These are phyloP conservation scores for Calonectria crousiana DNA, from an alignment of 2,329 filamentous ascomycete species.

Conservation along the genomic window DNA sequence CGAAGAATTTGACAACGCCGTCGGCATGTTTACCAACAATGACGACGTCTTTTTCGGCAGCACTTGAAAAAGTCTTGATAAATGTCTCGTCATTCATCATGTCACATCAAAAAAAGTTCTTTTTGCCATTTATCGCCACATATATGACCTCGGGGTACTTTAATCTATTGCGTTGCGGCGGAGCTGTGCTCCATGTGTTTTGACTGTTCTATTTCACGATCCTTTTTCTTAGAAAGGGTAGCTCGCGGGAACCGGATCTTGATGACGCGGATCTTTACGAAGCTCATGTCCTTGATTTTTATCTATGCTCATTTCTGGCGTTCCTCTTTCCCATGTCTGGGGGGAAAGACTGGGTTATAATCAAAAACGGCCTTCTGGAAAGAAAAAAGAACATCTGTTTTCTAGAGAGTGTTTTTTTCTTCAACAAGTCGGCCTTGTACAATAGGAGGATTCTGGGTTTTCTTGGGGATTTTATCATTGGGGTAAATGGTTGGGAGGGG, in stretches of 20 bases:
- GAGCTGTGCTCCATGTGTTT: slow-evolving; percentile 20
- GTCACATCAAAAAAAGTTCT: slow-evolving; percentile 24
- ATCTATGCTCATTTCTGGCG: slow-evolving; percentile 12
- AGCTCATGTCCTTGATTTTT: slow-evolving; percentile 38
- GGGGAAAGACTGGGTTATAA: slow-evolving; percentile 26
- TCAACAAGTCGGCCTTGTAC: slow-evolving; percentile 30
- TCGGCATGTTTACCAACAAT: slow-evolving; percentile 64
- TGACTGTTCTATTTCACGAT: slow-evolving; percentile 24
- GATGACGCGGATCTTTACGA: slow-evolving; percentile 34
- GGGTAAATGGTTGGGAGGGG: slow-evolving; percentile 10
- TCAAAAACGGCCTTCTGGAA: slow-evolving; percentile 13
- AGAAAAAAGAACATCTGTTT: not conserved
- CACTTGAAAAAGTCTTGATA: slow-evolving; percentile 35
- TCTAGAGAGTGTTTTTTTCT: not conserved
- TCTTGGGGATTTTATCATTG: slow-evolving; percentile 14
- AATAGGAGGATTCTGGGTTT: slow-evolving; percentile 27
- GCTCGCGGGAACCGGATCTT: slow-evolving; percentile 19
- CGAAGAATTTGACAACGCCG: slow-evolving; percentile 62
- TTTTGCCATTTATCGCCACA: slow-evolving; percentile 18
- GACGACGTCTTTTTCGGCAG: slow-evolving; percentile 66
- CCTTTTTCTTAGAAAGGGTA: slow-evolving; percentile 20
- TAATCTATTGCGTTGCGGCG: slow-evolving; percentile 22
- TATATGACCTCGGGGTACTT: slow-evolving; percentile 23
- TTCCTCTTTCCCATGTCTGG: slow-evolving; percentile 16
- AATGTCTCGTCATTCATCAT: not conserved